A percentile compares a stretch with the other conserved stretches of the same genome.
These are phyloP conservation scores for Umbelopsis vinacea DNA, from an alignment of 192 early-diverging fungal species.

Conservation along the genomic window DNA sequence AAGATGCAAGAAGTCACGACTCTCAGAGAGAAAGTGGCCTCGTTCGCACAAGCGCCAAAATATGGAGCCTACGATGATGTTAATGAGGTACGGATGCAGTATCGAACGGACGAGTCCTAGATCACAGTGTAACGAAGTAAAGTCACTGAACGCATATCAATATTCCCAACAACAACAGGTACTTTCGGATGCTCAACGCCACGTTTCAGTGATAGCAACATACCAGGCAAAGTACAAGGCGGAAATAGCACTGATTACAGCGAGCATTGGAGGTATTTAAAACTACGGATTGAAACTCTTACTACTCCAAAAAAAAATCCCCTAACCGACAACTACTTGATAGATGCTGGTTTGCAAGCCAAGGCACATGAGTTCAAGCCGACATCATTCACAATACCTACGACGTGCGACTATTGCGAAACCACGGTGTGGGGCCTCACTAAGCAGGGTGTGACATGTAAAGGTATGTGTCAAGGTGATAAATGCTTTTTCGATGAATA, in stretches of 20 bases:
- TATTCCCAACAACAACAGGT: conserved; percentile 37
- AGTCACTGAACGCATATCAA: not conserved
- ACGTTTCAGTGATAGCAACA: conserved; percentile 56
- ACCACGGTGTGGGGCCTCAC: conserved; percentile 80
- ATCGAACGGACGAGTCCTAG: not conserved
- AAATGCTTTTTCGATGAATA: not conserved
- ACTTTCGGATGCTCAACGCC: conserved; percentile 54
- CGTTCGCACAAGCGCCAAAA: conserved; percentile 23
- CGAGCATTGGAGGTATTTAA: conserved; percentile 62
- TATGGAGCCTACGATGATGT: conserved; percentile 60
- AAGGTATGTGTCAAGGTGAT: conserved; percentile 36
- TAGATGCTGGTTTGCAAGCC: conserved; percentile 56
- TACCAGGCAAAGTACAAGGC: conserved; percentile 52
- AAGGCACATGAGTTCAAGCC: conserved; percentile 69
- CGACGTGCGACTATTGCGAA: conserved; percentile 74
- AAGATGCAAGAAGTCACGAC: conserved; percentile 54
- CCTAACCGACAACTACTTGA: not conserved
- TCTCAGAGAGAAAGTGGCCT: conserved; percentile 57
- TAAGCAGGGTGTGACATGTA: conserved; percentile 73
- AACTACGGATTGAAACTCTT: not conserved
- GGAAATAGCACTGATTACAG: conserved; percentile 67
- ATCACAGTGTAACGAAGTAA: too few species aligned
- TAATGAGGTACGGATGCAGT: conserved; percentile 45
- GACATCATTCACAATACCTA: conserved; percentile 75
- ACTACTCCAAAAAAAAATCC: conserved; percentile 2